A percentile compares a stretch with the other conserved stretches of the same genome.
Conservation (phyloP, 768 basidiomycete genomes). For the Termitomyces sp. region DNA sequence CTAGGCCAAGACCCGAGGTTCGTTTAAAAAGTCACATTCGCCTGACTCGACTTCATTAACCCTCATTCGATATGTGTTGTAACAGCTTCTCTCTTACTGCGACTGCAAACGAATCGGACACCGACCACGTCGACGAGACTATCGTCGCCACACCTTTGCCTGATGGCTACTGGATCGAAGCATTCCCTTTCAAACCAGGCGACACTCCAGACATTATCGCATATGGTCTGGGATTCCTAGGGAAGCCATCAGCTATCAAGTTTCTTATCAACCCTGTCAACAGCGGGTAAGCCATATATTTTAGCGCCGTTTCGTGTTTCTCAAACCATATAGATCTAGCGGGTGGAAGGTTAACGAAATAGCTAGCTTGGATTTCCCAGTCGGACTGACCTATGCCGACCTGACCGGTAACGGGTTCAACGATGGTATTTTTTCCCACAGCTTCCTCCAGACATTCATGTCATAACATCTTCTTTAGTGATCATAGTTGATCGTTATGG, state of each 20-base stretch:
- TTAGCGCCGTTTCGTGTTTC: no score
- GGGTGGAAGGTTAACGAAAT: neutral
- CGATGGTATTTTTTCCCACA: neutral
- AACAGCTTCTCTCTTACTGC: neutral
- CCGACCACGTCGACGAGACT: neutral
- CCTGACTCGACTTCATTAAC: no score
- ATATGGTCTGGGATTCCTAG: neutral
- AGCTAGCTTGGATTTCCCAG: neutral
- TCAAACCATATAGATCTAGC: neutral
- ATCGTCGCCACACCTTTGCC: neutral
- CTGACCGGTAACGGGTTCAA: neutral
- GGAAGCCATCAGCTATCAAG: neutral
- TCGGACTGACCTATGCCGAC: neutral
- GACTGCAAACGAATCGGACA: neutral
- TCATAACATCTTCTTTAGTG: neutral
- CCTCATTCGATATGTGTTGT: neutral
- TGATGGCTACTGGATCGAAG: neutral
- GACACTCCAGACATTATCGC: neutral
- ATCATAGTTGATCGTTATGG: conserved; percentile 1
- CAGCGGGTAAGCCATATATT: neutral
- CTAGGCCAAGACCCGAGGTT: neutral
- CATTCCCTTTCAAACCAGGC: neutral
- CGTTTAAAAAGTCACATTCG: neutral
- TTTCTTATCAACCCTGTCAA: neutral
- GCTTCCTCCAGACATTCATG: neutral